Conservation (phyloP, 2,329 filamentous ascomycete genomes). For the Clathrospora elynae region DNA sequence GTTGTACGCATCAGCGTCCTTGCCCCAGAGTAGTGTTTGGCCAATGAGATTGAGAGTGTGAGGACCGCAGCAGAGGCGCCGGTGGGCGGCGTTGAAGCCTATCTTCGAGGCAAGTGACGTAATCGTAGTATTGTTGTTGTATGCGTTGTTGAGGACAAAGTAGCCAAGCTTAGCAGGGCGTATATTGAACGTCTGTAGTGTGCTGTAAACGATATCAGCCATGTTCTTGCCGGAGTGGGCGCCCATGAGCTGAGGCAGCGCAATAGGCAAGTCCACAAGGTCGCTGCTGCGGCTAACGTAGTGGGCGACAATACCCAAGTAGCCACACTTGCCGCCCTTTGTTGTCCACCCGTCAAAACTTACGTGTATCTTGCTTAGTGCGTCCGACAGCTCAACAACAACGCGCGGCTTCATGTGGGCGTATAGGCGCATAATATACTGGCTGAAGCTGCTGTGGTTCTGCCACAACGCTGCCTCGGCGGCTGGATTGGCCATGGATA, state of each 20-base stretch:
- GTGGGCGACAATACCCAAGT: conserved; percentile 3
- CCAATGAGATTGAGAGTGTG: conserved; percentile 4
- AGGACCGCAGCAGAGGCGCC: conserved; percentile 5
- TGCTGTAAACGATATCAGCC: conserved; percentile 5
- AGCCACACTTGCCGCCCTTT: conserved; percentile 7
- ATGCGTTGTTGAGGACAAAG: no score
- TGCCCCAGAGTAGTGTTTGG: conserved; percentile 2
- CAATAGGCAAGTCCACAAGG: conserved; percentile 10
- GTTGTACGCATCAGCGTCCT: conserved; percentile 1
- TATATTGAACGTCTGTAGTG: conserved; percentile 1
- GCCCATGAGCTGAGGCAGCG: conserved; percentile 7
- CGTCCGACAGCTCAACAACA: conserved; percentile 1
- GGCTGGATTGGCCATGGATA: background rate
- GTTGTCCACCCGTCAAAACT: no score
- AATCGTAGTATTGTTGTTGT: conserved; percentile 1
- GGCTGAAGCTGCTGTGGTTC: background rate
- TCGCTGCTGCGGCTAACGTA: conserved; percentile 4
- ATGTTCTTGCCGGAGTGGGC: conserved; percentile 9
- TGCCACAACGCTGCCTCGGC: conserved; percentile 3
- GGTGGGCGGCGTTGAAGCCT: conserved; percentile 2
- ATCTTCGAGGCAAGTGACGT: background rate
- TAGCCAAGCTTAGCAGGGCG: no score
- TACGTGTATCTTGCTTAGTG: no score
- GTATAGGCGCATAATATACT: conserved; percentile 2
- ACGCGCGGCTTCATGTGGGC: background rate